These are phyloP conservation scores for Colletotrichum sansevieriae DNA, from an alignment of 2,329 filamentous ascomycete species.

Conservation along the genomic window DNA sequence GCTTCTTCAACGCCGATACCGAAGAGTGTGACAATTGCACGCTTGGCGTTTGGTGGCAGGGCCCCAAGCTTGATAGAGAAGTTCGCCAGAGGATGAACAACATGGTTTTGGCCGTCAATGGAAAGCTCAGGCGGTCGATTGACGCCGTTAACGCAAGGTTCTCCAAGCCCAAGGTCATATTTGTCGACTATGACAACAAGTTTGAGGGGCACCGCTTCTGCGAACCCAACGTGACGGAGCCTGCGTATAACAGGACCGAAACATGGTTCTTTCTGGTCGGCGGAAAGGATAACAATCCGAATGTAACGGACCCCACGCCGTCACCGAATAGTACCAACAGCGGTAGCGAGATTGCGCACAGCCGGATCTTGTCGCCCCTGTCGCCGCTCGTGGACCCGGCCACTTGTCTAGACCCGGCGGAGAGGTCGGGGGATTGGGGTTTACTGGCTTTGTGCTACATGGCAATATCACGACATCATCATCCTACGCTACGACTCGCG, in stretches of 20 bases:
- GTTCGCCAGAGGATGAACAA: conserved; percentile 57
- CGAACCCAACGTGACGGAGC: conserved; percentile 55
- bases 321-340: conserved; percentile 38
- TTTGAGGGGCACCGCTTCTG: conserved; percentile 63
- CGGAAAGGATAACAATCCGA: conserved; percentile 53
- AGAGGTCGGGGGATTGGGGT: conserved; percentile 57
- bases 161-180: conserved; percentile 53
- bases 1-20: conserved; percentile 62
- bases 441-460: conserved; percentile 59
- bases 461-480: conserved; percentile 53
- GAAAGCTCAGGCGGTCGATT: conserved; percentile 53
- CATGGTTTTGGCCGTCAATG: conserved; percentile 59
- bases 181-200: conserved; percentile 59
- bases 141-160: conserved; percentile 55
- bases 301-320: conserved; percentile 37
- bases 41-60: conserved; percentile 61
- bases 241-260: conserved; percentile 57
- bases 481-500: conserved; percentile 52
- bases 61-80: conserved; percentile 55
- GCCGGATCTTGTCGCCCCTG: conserved; percentile 44
- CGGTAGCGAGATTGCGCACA: conserved; percentile 27
- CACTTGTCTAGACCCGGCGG: conserved; percentile 52
- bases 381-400: conserved; percentile 54
- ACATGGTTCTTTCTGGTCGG: conserved; percentile 65
- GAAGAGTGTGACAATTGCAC: conserved; percentile 58